phyloP scores from a whole-genome alignment of 805 yeast genomes.

The Zygoascus flipseniorum region DNA sequence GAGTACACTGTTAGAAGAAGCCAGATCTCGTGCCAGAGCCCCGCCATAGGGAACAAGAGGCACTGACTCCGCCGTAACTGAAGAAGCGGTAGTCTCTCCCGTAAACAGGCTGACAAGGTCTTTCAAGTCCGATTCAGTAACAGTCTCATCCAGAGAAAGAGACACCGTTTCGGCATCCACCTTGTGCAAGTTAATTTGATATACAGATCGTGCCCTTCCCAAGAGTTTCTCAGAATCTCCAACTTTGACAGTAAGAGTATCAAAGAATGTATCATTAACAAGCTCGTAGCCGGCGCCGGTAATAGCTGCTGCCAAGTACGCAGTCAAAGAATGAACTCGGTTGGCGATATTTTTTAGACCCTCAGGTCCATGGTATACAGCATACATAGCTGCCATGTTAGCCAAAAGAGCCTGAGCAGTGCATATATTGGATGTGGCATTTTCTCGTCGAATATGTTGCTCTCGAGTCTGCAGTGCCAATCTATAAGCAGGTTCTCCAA shows the following conservation, averaged over 20 bases:
- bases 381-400: conserved; percentile 91
- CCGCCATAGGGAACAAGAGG: conserved; percentile 12
- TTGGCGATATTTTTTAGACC: conserved; percentile 73
- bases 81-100: conserved; percentile 14
- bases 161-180: conserved; percentile 55
- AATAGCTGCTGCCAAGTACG: conserved; percentile 58
- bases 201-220: conserved; percentile 45
- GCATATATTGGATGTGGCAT: conserved; percentile 95
- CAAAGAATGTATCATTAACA: conserved; percentile 64
- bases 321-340: conserved; percentile 67
- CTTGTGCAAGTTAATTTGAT: conserved; percentile 70
- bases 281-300: conserved; percentile 39
- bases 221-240: conserved; percentile 52
- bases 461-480: conserved; percentile 96
- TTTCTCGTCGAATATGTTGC: conserved; percentile 95
- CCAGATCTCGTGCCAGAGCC: conserved; percentile 23
- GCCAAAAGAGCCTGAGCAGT: conserved; percentile 97
- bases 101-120: conserved; percentile 56
- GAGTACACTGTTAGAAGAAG: conserved; percentile 28
- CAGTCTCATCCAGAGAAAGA: conserved; percentile 87
- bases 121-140: conserved; percentile 50
- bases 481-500: conserved; percentile 83
- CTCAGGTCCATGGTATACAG: conserved; percentile 90
- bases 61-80: conserved; percentile 35
- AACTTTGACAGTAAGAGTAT: conserved; percentile 63